phyloP scores from a whole-genome alignment of 306 rosid species.

The Trifolium subterraneum region DNA sequence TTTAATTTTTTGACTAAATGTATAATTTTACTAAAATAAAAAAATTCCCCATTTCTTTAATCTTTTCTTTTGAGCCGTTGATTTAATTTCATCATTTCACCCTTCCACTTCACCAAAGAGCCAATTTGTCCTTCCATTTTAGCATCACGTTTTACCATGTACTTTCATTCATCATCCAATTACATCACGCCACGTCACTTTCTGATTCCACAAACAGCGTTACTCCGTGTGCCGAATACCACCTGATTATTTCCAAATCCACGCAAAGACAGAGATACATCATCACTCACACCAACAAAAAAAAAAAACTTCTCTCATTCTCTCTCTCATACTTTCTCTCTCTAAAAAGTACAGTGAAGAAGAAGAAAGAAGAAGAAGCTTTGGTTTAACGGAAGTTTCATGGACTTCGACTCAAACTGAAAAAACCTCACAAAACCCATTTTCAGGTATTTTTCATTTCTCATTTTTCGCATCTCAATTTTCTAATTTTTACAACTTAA shows the following conservation, averaged over 20 bases:
- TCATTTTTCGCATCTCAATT: conserved; percentile 1
- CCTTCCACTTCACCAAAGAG: not conserved
- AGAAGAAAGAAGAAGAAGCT: not conserved
- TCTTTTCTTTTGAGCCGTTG: not conserved
- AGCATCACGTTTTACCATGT: not conserved
- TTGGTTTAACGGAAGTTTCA: conserved; percentile 24
- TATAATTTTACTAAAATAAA: too few relatives aligned
- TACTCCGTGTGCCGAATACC: not conserved
- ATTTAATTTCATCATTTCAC: not conserved
- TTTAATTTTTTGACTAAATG: too few relatives aligned
- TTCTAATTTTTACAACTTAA: not conserved
- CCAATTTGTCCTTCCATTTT: not conserved
- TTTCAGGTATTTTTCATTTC: conserved; percentile 43
- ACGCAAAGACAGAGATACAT: not conserved
- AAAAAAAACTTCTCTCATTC: not conserved
- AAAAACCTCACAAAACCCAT: conserved; percentile 20
- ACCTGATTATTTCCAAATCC: conserved; percentile 22
- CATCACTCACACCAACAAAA: not conserved
- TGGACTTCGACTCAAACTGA: conserved; percentile 28
- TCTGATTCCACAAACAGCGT: not conserved
- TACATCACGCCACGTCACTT: not conserved
- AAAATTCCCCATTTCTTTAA: too few relatives aligned
- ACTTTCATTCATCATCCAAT: not conserved
- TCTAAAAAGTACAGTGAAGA: not conserved
- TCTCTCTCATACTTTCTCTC: conserved; percentile 31